Base-by-base conservation (phyloP, 1,284 basidiomycete species). In the Austroboletus rostrupii region DNA sequence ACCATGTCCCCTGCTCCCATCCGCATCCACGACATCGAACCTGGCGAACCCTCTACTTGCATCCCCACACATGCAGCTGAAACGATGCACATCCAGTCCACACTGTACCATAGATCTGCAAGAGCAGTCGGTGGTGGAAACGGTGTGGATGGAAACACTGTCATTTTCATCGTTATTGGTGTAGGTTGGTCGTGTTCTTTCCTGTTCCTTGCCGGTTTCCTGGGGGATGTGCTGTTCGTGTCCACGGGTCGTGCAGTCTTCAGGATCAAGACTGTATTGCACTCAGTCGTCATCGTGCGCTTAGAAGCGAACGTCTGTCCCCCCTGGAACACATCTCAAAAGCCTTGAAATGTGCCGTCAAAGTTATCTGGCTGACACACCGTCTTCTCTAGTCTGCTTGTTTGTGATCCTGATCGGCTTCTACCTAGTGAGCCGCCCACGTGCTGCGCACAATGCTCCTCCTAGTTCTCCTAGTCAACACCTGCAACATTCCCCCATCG, bases 401-500 rank as follows among this genome's bases (percentile, higher is more conserved):
- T 33, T 61, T 29, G 40, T 55, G 10, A 54, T 68, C 33, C 41
- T 68, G 45, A 43, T 59, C 29, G 65, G 68, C 20, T 68, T 68
- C 58, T 68, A 56, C 49, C 39, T 58, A 46, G 67, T 68, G 48
- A 54, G 57, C 37, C 57, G 56, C 40, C 48, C 42, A 39, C 60
- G 48, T 44, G 47, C 41, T 14, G 43, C 39, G 26, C 39, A 32
- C 52, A 53, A 55, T 32, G 37, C 54, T 49, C n/a, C 48, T 16
- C 17, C 43, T 9, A 41, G 29, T 13, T 10, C 26, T 44, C 35
- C 45, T 26, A 17, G 35, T 26, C 31, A 43, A 16, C 47, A 38
- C 28, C 26, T 32, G n/a, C 45, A 39, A 48, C 38, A 47, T 33
- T 40, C 50, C 10, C 36, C 58, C 2, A 37, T 38, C 20, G 36